Base-by-base conservation (phyloP, 495 filamentous ascomycete genomes). In the Podospora pseudocomata region DNA sequence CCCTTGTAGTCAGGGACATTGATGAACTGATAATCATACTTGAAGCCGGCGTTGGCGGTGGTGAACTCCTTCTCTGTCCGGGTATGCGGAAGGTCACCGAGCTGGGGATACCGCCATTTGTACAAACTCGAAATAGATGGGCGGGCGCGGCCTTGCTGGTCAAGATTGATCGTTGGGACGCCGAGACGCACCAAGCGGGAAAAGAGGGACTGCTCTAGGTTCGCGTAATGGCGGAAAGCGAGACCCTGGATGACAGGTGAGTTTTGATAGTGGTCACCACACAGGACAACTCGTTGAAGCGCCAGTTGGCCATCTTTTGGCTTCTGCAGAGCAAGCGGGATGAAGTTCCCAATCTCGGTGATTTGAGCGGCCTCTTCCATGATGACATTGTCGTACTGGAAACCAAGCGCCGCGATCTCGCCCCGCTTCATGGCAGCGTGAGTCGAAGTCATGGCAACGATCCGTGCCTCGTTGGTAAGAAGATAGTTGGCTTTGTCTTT, bases 361-460 rank as follows among this genome's bases (percentile, higher is more conserved):
- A 98, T 96, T 72, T 99, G 95, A 23, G 95, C 95, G 2, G 95
- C 93, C 81, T 99, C 95, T 85, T 99, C 95, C 94, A 99, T 97
- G 63, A 99, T 84, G 16, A 99, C 91, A 71, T 97, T 98, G 79
- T 98, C 94, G 72, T 98, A 99, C 70, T 93, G 91, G 83, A 99
- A 98, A 5, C 95, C 96, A 58, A 97, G 84, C 20, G 87, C 84
- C 0, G 92, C 89, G 72, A 99, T 99, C 73, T 98, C 95, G 68
- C 91, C 88, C 61, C 93, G 85, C 67, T 94, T 89, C 90, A 99
- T 99, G n/a, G 95, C 95, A 13, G 95, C 96, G 79, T 99, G 95
- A 1, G 95, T 99, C 3, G 92, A 93, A 11, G 95, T 99, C 96
- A 98, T 98, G 64, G 95, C 95, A 70, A 99, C 91, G 60, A 99